phyloP scores from a whole-genome alignment of 106 monocot genomes.

The Phalaenopsis aphrodite region DNA sequence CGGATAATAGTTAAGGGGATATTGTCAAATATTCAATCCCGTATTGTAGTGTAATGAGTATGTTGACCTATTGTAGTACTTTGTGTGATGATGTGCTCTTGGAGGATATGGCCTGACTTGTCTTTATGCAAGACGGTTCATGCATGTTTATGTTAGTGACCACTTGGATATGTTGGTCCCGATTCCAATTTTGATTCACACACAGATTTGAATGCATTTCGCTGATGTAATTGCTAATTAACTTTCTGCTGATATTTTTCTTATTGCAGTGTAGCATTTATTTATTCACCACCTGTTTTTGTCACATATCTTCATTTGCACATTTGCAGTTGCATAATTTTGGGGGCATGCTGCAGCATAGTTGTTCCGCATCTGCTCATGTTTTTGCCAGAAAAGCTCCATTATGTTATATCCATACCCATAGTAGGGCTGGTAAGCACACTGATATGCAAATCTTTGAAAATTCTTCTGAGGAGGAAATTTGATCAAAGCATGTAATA shows the following conservation, averaged over 20 bases:
- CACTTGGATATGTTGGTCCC: neutral
- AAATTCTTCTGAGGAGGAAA: neutral
- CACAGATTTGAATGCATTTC: neutral
- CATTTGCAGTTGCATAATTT: slow-evolving; percentile 5
- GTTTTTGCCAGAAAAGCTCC: neutral
- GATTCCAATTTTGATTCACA: neutral
- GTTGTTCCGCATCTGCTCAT: neutral
- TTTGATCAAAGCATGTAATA: neutral
- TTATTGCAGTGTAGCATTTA: too few relatives aligned
- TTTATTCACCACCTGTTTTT: neutral
- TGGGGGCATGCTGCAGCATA: neutral
- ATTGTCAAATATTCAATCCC: neutral
- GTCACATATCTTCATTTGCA: neutral
- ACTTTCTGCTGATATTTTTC: too few relatives aligned
- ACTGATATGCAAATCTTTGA: neutral
- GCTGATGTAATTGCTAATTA: neutral
- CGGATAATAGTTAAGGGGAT: neutral
- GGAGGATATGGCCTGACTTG: neutral
- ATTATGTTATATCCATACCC: neutral
- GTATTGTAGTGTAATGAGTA: neutral
- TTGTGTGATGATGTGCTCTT: neutral
- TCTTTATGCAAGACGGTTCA: neutral
- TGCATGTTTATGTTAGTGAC: neutral
- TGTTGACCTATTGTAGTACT: neutral
- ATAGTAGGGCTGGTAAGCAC: neutral